These are phyloP conservation scores for Globisporangium solare DNA, from an alignment of 352 stramenopile species.

Conservation along the genomic window DNA sequence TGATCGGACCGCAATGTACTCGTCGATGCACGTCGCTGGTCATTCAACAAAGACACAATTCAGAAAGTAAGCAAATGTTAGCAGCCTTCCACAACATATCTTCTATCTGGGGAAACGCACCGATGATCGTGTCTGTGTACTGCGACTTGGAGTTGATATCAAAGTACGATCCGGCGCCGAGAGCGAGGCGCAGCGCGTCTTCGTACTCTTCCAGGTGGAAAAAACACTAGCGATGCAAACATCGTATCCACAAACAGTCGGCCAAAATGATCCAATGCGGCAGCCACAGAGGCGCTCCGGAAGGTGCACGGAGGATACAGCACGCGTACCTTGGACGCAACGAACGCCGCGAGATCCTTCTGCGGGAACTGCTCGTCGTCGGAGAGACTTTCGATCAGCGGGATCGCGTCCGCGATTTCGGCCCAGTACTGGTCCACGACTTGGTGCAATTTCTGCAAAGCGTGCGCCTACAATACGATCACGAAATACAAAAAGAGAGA, in stretches of 20 bases:
- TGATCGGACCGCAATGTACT: conserved; percentile 91
- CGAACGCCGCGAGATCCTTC: conserved; percentile 86
- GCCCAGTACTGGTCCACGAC: conserved; percentile 94
- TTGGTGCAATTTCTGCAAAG: conserved; percentile 88
- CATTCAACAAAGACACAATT: background rate
- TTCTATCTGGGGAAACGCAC: conserved; percentile 16
- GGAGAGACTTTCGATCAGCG: conserved; percentile 91
- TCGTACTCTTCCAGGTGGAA: conserved; percentile 99
- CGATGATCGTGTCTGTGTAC: conserved; percentile 97
- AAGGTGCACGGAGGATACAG: background rate
- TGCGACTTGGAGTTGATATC: conserved; percentile 90
- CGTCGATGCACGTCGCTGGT: conserved; percentile 93
- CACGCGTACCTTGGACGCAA: conserved; percentile 80
- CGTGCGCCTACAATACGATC: conserved; percentile 70
- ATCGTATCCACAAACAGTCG: background rate
- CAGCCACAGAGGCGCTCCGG: background rate
- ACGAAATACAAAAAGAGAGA: too few relatives aligned
- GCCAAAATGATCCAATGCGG: conserved; percentile 9
- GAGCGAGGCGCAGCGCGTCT: conserved; percentile 91
- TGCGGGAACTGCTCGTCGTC: conserved; percentile 91
- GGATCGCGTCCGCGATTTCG: conserved; percentile 90
- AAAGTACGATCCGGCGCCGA: conserved; percentile 95
- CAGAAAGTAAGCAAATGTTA: background rate
- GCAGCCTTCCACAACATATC: background rate
- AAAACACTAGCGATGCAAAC: conserved; percentile 79